These are phyloP conservation scores for Colletotrichum destructivum DNA, from an alignment of 2,329 filamentous ascomycete species.

Conservation along the genomic window DNA sequence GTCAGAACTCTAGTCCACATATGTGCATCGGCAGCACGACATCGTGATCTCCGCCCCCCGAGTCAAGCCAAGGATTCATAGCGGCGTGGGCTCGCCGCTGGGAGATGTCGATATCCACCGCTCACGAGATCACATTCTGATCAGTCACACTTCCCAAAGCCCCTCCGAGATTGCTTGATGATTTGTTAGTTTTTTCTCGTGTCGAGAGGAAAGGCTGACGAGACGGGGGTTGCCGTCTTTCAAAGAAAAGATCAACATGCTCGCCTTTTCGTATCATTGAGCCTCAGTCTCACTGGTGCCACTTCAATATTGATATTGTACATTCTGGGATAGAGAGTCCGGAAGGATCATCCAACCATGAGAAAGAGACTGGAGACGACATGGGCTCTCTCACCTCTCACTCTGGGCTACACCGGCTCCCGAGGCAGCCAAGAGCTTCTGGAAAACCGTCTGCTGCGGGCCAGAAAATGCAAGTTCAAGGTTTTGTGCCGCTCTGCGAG, in stretches of 20 bases:
- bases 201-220: background rate
- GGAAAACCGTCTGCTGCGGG: slow-evolving; percentile 31
- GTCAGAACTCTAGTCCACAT: slow-evolving; percentile 32
- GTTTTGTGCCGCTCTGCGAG: slow-evolving; percentile 17
- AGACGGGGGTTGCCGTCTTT: background rate
- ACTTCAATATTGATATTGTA: slow-evolving; percentile 14
- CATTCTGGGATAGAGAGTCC: background rate
- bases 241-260: background rate
- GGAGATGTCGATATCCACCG: slow-evolving; percentile 18
- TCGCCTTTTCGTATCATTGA: background rate
- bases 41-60: slow-evolving; percentile 38
- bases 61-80: slow-evolving; percentile 29
- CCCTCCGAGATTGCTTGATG: slow-evolving; percentile 6
- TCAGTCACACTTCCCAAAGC: background rate
- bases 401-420: slow-evolving; percentile 5
- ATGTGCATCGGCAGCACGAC: slow-evolving; percentile 38
- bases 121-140: slow-evolving; percentile 23
- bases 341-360: slow-evolving; percentile 7
- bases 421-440: slow-evolving; percentile 27
- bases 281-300: background rate
- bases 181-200: background rate
- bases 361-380: slow-evolving; percentile 25
- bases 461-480: slow-evolving; percentile 22
- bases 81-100: slow-evolving; percentile 3
- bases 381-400: background rate